phyloP scores from a whole-genome alignment of 768 basidiomycete genomes.

The Amanita muscaria region DNA sequence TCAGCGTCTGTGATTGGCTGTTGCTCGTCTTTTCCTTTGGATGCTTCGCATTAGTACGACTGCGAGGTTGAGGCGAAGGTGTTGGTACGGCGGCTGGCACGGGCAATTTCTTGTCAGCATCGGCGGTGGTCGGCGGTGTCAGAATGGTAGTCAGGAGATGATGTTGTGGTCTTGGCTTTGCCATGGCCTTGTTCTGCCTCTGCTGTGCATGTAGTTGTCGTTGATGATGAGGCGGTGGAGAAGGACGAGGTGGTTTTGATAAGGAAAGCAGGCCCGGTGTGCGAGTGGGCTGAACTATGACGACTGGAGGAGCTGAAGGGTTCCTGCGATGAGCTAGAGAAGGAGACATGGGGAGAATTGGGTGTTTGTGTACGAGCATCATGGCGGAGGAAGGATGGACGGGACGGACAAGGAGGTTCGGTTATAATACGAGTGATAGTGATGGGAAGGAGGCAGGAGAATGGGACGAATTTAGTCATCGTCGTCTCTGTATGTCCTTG shows the following conservation, averaged over 20 bases:
- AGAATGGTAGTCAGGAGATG: background rate
- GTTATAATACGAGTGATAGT: background rate
- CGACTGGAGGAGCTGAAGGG: constrained; percentile 6
- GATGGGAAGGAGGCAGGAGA: background rate
- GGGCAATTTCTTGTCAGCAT: constrained; percentile 16
- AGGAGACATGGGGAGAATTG: constrained; percentile 1
- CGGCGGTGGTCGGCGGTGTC: constrained; percentile 11
- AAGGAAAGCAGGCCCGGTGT: constrained; percentile 9
- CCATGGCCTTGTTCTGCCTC: constrained; percentile 2
- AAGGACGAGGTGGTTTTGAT: constrained; percentile 6
- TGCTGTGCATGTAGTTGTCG: constrained; percentile 5
- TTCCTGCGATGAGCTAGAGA: constrained; percentile 2
- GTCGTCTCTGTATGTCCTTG: background rate
- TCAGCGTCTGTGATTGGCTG: constrained; percentile 1
- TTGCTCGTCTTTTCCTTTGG: constrained; percentile 20
- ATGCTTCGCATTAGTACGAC: constrained; percentile 21
- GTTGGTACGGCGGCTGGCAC: constrained; percentile 16
- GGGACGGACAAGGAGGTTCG: background rate
- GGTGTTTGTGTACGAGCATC: constrained; percentile 9
- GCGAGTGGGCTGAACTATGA: constrained; percentile 7
- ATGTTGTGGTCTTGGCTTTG: constrained; percentile 3
- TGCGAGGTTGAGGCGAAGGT: constrained; percentile 23
- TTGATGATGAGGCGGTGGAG: constrained; percentile 1
- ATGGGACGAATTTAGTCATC: constrained; percentile 2
- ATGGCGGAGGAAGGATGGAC: constrained; percentile 1